Percentiles rank a stretch among this genome's conserved stretches.
Conservation (phyloP, 1,284 basidiomycete genomes). For the Agroathelia rolfsii region DNA sequence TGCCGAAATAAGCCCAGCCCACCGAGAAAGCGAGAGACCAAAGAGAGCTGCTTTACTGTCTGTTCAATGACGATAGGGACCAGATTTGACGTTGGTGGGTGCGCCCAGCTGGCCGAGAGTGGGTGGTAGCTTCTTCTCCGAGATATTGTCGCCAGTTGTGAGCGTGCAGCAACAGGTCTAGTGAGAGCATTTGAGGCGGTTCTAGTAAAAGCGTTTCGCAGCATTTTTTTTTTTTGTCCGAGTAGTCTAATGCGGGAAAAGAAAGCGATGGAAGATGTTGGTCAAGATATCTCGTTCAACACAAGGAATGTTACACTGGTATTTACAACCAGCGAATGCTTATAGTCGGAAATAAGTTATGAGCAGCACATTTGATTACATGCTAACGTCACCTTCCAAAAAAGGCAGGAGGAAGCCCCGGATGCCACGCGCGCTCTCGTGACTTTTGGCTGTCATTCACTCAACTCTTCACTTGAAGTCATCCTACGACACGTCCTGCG, state of each 20-base stretch:
- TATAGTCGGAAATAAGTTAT: too few species aligned
- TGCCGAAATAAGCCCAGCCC: conserved; percentile 10
- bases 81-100: conserved; percentile 42
- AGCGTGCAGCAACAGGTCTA: conserved; percentile 1
- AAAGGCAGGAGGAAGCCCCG: too few species aligned
- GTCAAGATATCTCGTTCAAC: too few species aligned
- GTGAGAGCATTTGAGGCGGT: not conserved
- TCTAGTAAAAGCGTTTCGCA: conserved; percentile 1
- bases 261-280: too few species aligned
- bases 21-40: not conserved
- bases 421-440: conserved; percentile 1
- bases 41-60: conserved; percentile 44
- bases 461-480: conserved; percentile 7
- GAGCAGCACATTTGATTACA: too few species aligned
- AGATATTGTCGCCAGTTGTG: not conserved
- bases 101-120: conserved; percentile 31
- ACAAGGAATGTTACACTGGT: too few species aligned
- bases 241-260: too few species aligned
- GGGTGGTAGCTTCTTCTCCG: conserved; percentile 45
- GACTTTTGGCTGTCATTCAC: conserved; percentile 2
- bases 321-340: too few species aligned
- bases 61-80: conserved; percentile 92
- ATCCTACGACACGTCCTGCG: too few species aligned
- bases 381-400: too few species aligned
- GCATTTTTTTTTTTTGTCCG: too few species aligned